Percentiles rank a stretch among this genome's conserved stretches.
Conservation (phyloP, 139 green algal species). For the Micromonas pusilla region DNA sequence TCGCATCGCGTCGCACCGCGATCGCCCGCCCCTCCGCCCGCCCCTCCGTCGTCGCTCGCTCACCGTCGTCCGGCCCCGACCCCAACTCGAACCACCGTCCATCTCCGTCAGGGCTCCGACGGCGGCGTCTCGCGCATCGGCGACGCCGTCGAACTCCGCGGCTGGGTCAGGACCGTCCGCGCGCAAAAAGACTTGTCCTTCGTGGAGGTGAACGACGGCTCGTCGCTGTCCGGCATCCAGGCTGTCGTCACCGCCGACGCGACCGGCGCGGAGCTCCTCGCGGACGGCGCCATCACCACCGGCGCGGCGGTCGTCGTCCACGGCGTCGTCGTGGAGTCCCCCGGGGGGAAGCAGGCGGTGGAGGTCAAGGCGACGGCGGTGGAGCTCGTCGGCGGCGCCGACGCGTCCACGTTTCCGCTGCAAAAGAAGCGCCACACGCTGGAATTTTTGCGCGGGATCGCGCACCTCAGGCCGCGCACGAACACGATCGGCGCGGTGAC, state of each 20-base stretch:
- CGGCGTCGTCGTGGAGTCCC: slow-evolving; percentile 71
- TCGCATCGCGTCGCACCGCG: no score
- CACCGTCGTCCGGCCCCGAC: no score
- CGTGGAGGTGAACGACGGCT: slow-evolving; percentile 81
- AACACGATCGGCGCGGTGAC: slow-evolving; percentile 92
- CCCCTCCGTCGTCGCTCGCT: no score
- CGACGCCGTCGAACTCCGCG: slow-evolving; percentile 33
- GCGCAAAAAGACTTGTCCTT: slow-evolving; percentile 47
- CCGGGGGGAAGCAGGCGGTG: slow-evolving; percentile 72
- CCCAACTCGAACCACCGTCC: background rate
- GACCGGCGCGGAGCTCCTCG: slow-evolving; percentile 3
- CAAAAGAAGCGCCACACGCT: slow-evolving; percentile 88
- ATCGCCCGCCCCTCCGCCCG: no score
- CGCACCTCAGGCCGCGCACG: slow-evolving; percentile 84
- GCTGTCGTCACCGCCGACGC: slow-evolving; percentile 25
- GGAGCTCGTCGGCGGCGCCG: slow-evolving; percentile 26
- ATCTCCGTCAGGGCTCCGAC: background rate
- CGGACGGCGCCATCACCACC: slow-evolving; percentile 54
- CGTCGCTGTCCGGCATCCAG: slow-evolving; percentile 40
- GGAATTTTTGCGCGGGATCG: slow-evolving; percentile 88
- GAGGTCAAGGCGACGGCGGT: slow-evolving; percentile 20
- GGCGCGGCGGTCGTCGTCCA: slow-evolving; percentile 80
- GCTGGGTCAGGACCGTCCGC: slow-evolving; percentile 47
- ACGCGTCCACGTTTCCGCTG: slow-evolving; percentile 76
- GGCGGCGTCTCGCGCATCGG: slow-evolving; percentile 25